phyloP scores from a whole-genome alignment of 176 grass and related monocot species.

The Oryza glumipatula region DNA sequence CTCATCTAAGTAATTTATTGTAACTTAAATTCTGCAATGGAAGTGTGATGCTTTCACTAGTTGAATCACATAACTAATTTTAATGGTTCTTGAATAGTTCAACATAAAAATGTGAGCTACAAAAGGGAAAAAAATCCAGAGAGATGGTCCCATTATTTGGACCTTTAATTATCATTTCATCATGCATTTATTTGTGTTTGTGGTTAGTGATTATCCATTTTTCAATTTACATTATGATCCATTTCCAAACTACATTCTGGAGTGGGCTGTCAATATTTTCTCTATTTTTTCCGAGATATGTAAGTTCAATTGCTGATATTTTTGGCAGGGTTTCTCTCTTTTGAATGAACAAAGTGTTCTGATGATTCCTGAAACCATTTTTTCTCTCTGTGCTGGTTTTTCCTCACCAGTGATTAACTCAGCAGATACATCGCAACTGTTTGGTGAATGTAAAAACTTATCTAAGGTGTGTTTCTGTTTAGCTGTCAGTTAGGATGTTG shows the following conservation, averaged over 20 bases:
- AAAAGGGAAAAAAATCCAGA: not conserved
- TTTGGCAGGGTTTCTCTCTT: slow-evolving; percentile 64
- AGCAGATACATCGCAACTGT: slow-evolving; percentile 43
- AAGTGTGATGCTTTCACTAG: not conserved
- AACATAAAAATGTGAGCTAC: not conserved
- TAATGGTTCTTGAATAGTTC: not conserved
- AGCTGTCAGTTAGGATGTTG: not conserved
- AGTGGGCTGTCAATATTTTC: slow-evolving; percentile 25
- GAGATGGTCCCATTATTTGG: not conserved
- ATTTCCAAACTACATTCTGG: slow-evolving; percentile 15
- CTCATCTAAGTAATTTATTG: not conserved
- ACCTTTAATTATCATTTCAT: slow-evolving; percentile 21
- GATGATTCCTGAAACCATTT: slow-evolving; percentile 82
- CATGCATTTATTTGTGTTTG: slow-evolving; percentile 15
- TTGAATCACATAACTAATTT: not conserved
- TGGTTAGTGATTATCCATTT: not conserved
- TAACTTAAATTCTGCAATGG: slow-evolving; percentile 29
- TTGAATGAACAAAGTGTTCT: slow-evolving; percentile 74
- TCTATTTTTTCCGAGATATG: not conserved
- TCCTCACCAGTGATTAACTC: slow-evolving; percentile 57
- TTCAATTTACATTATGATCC: slow-evolving; percentile 15
- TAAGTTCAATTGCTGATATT: slow-evolving; percentile 28
- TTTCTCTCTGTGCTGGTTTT: slow-evolving; percentile 78
- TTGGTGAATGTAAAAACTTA: slow-evolving; percentile 45
- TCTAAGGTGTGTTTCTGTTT: slow-evolving; percentile 51